phyloP scores from a whole-genome alignment of 768 basidiomycete species.

The Hypholoma fasciculare region DNA sequence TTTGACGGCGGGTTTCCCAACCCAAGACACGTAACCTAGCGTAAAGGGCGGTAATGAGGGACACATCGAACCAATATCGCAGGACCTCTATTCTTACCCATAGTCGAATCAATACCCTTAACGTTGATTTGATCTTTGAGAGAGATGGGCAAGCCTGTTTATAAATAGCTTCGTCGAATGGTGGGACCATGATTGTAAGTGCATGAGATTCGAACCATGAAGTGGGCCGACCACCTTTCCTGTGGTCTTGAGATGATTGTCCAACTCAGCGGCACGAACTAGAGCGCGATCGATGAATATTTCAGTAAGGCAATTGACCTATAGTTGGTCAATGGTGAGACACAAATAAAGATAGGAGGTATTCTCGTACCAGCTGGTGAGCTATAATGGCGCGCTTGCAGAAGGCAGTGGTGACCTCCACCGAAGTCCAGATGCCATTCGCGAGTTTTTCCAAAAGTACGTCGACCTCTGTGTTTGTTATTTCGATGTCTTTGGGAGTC shows the following conservation, averaged over 20 bases:
- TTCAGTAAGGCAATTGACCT: conserved; percentile 84
- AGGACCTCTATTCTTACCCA: conserved; percentile 40
- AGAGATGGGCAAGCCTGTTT: conserved; percentile 58
- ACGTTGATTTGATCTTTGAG: conserved; percentile 75
- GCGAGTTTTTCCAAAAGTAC: conserved; percentile 55
- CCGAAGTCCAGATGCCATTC: conserved; percentile 55
- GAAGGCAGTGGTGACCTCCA: conserved; percentile 72
- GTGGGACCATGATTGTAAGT: background rate
- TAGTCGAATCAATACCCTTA: conserved; percentile 67
- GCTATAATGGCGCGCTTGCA: conserved; percentile 78
- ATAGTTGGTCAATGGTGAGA: background rate
- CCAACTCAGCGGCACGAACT: conserved; percentile 62
- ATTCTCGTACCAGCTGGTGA: conserved; percentile 63
- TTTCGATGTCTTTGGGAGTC: conserved; percentile 47
- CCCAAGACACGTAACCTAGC: conserved; percentile 76
- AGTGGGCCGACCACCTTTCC: conserved; percentile 71
- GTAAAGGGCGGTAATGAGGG: background rate
- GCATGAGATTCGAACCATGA: conserved; percentile 45
- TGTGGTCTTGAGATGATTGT: conserved; percentile 57
- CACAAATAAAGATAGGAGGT: background rate
- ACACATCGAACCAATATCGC: background rate
- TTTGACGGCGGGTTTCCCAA: conserved; percentile 56
- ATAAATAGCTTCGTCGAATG: background rate
- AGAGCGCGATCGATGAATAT: conserved; percentile 78
- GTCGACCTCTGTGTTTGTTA: conserved; percentile 43